A percentile compares a stretch with the other conserved stretches of the same genome.
phyloP scores from a whole-genome alignment of 2,329 filamentous ascomycete genomes.

The Xylariaceae sp. region DNA sequence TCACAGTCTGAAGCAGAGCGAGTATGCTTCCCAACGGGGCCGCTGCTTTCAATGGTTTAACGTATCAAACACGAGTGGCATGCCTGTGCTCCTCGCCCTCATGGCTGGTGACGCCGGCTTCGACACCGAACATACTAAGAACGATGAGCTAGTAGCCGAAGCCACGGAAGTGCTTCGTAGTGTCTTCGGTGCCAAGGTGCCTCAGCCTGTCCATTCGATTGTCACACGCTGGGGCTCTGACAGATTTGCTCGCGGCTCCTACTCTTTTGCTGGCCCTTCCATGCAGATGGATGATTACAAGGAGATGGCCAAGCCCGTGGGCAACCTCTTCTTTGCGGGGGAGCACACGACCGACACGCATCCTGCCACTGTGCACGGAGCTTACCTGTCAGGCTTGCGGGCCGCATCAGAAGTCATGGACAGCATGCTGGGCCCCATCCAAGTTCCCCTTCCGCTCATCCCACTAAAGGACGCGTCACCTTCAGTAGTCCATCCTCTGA shows the following conservation, averaged over 20 bases:
- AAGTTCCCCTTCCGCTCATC: slow-evolving; percentile 68
- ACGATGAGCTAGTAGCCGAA: slow-evolving; percentile 70
- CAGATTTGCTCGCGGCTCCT: slow-evolving; percentile 85
- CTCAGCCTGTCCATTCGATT: slow-evolving; percentile 74
- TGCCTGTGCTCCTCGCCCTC: slow-evolving; percentile 80
- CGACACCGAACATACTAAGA: slow-evolving; percentile 70
- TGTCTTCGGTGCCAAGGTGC: slow-evolving; percentile 66
- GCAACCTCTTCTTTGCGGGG: slow-evolving; percentile 89
- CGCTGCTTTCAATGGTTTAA: slow-evolving; percentile 99
- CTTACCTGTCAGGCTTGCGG: slow-evolving; percentile 86
- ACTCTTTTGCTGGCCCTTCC: slow-evolving; percentile 82
- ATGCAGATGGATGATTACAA: slow-evolving; percentile 88
- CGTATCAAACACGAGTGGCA: slow-evolving; percentile 77
- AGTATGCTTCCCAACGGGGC: slow-evolving; percentile 74
- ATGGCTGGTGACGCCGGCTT: slow-evolving; percentile 95
- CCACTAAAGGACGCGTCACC: slow-evolving; percentile 46
- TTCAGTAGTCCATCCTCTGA: slow-evolving; percentile 29
- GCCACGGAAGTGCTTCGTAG: slow-evolving; percentile 70
- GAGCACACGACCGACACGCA: slow-evolving; percentile 95
- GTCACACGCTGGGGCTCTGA: slow-evolving; percentile 91
- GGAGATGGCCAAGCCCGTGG: slow-evolving; percentile 74
- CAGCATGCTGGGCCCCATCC: slow-evolving; percentile 71
- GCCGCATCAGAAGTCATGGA: slow-evolving; percentile 83
- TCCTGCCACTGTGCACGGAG: slow-evolving; percentile 93
- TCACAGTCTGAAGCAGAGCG: slow-evolving; percentile 66